A percentile compares a stretch with the other conserved stretches of the same genome.
phyloP scores from a whole-genome alignment of 2,329 filamentous ascomycete genomes.

The Thielaviopsis punctulata region DNA sequence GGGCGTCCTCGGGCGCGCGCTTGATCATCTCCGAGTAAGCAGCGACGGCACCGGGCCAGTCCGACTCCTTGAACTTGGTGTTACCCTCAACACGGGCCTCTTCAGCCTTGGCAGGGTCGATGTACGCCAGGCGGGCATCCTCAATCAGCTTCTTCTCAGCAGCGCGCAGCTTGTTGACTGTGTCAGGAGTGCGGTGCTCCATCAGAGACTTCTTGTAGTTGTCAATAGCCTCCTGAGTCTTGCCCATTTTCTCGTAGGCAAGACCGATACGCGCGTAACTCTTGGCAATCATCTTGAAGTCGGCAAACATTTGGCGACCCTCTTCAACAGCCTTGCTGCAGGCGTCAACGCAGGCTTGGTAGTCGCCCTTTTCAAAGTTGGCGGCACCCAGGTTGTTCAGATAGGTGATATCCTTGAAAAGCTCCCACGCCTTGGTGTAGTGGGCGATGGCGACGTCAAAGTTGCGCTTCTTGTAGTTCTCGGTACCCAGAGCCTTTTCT shows the following conservation, averaged over 20 bases:
- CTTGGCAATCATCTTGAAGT: constrained; percentile 98
- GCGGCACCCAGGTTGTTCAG: constrained; percentile 91
- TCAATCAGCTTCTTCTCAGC: constrained; percentile 78
- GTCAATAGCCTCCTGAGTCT: constrained; percentile 62
- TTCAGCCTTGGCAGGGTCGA: constrained; percentile 83
- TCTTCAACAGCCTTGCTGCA: constrained; percentile 83
- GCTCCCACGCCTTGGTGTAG: constrained; percentile 88
- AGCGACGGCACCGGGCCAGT: constrained; percentile 89
- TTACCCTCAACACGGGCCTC: constrained; percentile 90
- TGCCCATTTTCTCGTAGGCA: constrained; percentile 81
- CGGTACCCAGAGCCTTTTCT: constrained; percentile 85
- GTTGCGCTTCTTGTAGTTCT: constrained; percentile 95
- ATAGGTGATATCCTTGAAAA: constrained; percentile 92
- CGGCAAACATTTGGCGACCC: constrained; percentile 73
- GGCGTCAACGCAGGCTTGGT: constrained; percentile 66
- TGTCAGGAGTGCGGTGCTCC: constrained; percentile 89
- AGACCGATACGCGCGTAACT: constrained; percentile 89
- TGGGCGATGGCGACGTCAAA: constrained; percentile 90
- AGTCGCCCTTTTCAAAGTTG: constrained; percentile 92
- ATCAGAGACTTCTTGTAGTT: constrained; percentile 89
- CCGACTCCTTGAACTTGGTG: constrained; percentile 88
- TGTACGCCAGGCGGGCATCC: constrained; percentile 58
- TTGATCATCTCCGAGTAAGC: constrained; percentile 96
- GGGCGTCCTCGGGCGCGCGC: constrained; percentile 78
- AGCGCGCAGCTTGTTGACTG: constrained; percentile 77